Conservation (phyloP, 352 stramenopile genomes). For the Phytophthora pini region DNA sequence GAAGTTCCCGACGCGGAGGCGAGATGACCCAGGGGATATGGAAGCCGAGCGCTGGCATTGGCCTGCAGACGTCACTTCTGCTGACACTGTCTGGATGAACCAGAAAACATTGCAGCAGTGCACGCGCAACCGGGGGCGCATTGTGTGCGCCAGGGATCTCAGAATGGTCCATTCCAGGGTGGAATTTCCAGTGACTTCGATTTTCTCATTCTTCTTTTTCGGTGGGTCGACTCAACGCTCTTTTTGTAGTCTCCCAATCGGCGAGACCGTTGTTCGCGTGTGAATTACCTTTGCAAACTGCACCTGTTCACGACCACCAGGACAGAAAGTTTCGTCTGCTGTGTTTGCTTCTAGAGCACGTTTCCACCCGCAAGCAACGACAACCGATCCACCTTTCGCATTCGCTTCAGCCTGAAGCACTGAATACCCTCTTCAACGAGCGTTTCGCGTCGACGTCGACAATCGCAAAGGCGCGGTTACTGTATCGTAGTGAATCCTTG, state of each 20-base stretch:
- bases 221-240: background rate
- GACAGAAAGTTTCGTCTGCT: background rate
- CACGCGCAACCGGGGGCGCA: too few species aligned
- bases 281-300: too few species aligned
- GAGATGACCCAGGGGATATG: too few species aligned
- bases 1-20: background rate
- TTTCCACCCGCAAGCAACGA: background rate
- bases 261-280: too few species aligned
- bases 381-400: background rate
- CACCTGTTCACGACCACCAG: background rate
- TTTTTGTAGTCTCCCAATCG: background rate
- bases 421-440: background rate
- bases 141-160: background rate
- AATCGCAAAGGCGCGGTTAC: background rate
- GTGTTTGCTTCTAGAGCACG: background rate
- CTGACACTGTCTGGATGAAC: too few species aligned
- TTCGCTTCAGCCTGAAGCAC: too few species aligned
- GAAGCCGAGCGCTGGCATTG: too few species aligned
- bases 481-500: background rate
- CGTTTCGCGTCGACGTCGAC: slow-evolving; percentile 1
- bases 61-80: too few species aligned
- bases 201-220: slow-evolving; percentile 4
- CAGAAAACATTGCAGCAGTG: too few species aligned
- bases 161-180: slow-evolving; percentile 5
- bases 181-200: slow-evolving; percentile 8